phyloP scores from a whole-genome alignment of 139 green algal genomes.

The Coelastrella sp. region DNA sequence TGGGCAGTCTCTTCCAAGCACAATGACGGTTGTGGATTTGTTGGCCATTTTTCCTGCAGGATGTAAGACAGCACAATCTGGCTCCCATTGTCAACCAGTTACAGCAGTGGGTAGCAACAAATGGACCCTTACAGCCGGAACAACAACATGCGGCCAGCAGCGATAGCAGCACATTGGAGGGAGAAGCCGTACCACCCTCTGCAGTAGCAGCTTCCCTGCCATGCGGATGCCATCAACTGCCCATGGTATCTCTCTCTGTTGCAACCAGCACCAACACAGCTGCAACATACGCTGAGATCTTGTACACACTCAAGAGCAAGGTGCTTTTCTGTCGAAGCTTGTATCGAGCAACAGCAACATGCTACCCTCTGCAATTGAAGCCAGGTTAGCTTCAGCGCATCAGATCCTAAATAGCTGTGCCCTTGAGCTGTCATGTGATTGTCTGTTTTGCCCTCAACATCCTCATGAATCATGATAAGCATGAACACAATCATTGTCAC shows the following conservation, averaged over 20 bases:
- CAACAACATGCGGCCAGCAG: neutral
- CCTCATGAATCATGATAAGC: too few relatives aligned
- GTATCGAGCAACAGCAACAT: too few relatives aligned
- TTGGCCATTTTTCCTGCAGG: neutral
- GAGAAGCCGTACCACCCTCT: neutral
- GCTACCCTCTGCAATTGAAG: neutral
- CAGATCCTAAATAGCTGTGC: too few relatives aligned
- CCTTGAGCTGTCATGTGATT: too few relatives aligned
- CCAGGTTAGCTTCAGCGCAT: neutral
- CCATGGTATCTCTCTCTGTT: constrained; percentile 14
- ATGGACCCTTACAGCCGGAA: neutral
- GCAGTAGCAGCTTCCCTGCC: too few relatives aligned
- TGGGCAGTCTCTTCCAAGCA: neutral
- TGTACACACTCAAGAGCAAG: constrained; percentile 7
- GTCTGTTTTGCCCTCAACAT: too few relatives aligned
- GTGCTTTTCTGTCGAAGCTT: neutral
- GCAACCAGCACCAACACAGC: constrained; percentile 20
- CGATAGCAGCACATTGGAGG: neutral
- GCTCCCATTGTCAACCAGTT: constrained; percentile 18
- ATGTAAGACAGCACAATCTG: neutral
- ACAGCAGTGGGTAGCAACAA: constrained; percentile 25
- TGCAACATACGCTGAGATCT: constrained; percentile 21
- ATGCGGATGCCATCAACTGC: constrained; percentile 6
- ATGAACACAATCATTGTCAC: too few relatives aligned
- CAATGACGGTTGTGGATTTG: neutral